Percentiles rank a stretch among this genome's conserved stretches.
Evolutionary conservation across 2,329 filamentous ascomycete genomes (phyloP).

Genomic region (Ophidiomyces ophidiicola): DNA sequence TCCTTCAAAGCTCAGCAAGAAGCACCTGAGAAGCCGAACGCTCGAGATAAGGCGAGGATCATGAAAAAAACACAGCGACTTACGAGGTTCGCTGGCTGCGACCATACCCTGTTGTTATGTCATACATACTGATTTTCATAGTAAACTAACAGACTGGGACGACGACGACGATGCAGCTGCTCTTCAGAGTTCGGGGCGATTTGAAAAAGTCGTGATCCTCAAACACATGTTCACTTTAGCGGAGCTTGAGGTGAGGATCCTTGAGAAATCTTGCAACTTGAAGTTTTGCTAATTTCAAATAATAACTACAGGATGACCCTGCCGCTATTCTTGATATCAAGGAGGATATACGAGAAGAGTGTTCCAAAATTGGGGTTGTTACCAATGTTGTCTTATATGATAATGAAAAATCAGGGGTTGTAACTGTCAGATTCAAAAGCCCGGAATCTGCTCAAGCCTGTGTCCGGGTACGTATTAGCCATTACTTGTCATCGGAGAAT

Average conservation of each 20-base stretch:
- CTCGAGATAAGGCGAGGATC: conserved; percentile 72
- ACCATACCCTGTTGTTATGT: not conserved
- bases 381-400: conserved; percentile 90
- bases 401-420: conserved; percentile 68
- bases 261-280: too few relatives aligned
- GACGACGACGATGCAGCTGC: conserved; percentile 62
- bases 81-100: conserved; percentile 44
- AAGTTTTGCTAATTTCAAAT: conserved; percentile 1
- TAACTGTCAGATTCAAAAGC: conserved; percentile 69
- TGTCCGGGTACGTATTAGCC: conserved; percentile 36
- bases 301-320: conserved; percentile 52
- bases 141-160: conserved; percentile 88
- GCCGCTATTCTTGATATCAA: conserved; percentile 80
- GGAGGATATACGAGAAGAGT: conserved; percentile 85
- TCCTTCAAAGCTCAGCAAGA: conserved; percentile 86
- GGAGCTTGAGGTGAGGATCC: conserved; percentile 52
- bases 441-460: conserved; percentile 60
- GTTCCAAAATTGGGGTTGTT: conserved; percentile 70
- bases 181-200: conserved; percentile 46
- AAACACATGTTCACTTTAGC: conserved; percentile 85
- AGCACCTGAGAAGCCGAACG: conserved; percentile 39
- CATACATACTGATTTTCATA: conserved; percentile 27
- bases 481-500: not conserved
- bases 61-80: conserved; percentile 85
- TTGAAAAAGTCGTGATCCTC: conserved; percentile 73